Percentiles rank a stretch among this genome's conserved stretches.
phyloP scores from a whole-genome alignment of 352 stramenopile species.

The Pythium guiyangense region DNA sequence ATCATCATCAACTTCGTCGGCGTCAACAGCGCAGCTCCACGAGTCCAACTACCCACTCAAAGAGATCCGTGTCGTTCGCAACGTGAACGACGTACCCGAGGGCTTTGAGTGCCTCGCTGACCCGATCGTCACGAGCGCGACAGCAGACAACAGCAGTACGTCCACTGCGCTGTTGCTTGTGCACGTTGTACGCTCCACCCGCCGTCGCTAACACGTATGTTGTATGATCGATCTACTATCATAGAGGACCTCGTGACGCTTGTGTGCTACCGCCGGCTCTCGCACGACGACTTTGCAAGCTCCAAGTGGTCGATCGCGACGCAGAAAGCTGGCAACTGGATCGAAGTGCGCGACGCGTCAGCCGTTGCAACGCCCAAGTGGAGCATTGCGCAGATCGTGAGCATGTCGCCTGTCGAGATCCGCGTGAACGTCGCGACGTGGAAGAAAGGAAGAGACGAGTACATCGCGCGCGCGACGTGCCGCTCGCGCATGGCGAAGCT shows the following conservation, averaged over 20 bases:
- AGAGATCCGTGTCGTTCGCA: slow-evolving; percentile 71
- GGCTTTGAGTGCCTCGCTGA: slow-evolving; percentile 54
- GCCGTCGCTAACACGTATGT: not conserved
- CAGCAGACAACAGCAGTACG: slow-evolving; percentile 25
- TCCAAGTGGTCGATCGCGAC: slow-evolving; percentile 72
- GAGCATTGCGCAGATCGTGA: slow-evolving; percentile 71
- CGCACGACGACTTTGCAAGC: slow-evolving; percentile 50
- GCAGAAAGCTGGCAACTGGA: slow-evolving; percentile 70
- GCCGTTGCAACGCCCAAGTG: slow-evolving; percentile 49
- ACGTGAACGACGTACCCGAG: slow-evolving; percentile 62
- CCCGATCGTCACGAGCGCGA: slow-evolving; percentile 35
- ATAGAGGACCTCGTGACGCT: slow-evolving; percentile 62
- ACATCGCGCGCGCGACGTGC: slow-evolving; percentile 50
- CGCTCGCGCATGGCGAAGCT: slow-evolving; percentile 65
- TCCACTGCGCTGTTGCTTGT: slow-evolving; percentile 1
- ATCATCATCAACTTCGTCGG: slow-evolving; percentile 5
- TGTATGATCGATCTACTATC: too few relatives aligned
- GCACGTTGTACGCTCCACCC: not conserved
- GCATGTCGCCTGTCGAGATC: slow-evolving; percentile 56
- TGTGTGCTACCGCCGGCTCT: slow-evolving; percentile 65
- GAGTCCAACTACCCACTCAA: slow-evolving; percentile 44
- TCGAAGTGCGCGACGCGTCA: slow-evolving; percentile 76
- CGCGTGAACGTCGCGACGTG: slow-evolving; percentile 66
- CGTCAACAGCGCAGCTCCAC: slow-evolving; percentile 7
- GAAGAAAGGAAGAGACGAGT: slow-evolving; percentile 68